These are phyloP conservation scores for Lithohypha guttulata DNA, from an alignment of 2,329 filamentous ascomycete genomes.

Conservation along the genomic window DNA sequence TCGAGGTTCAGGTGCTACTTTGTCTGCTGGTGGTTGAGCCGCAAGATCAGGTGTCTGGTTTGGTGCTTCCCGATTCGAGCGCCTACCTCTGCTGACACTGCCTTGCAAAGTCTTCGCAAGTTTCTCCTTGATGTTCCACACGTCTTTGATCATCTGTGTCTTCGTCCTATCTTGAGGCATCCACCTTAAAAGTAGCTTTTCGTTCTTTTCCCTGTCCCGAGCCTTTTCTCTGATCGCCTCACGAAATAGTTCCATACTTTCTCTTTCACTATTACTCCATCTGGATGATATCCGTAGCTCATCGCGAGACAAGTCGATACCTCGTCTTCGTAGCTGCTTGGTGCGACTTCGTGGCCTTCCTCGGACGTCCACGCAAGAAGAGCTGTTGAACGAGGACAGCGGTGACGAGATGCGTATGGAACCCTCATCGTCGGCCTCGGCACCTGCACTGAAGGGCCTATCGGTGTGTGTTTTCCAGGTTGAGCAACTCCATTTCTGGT, in stretches of 20 bases:
- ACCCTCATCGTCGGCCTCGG: conserved; percentile 3
- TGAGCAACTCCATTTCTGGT: neutral
- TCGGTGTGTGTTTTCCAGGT: neutral
- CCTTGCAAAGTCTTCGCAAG: neutral
- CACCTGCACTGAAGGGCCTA: neutral
- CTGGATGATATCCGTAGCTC: conserved; percentile 4
- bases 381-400: neutral
- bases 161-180: neutral
- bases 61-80: too few species aligned
- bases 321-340: conserved; percentile 5
- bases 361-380: neutral
- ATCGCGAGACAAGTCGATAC: conserved; percentile 7
- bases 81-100: neutral
- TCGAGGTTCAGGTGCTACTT: too few species aligned
- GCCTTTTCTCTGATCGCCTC: conserved; percentile 6
- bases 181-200: neutral
- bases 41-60: too few species aligned
- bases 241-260: conserved; percentile 6
- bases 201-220: neutral
- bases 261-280: conserved; percentile 5
- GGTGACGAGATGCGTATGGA: neutral
- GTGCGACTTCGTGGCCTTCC: conserved; percentile 3
- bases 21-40: too few species aligned
- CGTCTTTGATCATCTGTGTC: neutral
- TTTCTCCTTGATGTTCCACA: neutral